phyloP scores from a whole-genome alignment of 1,284 basidiomycete species.

The Ceratobasidium sp. region DNA sequence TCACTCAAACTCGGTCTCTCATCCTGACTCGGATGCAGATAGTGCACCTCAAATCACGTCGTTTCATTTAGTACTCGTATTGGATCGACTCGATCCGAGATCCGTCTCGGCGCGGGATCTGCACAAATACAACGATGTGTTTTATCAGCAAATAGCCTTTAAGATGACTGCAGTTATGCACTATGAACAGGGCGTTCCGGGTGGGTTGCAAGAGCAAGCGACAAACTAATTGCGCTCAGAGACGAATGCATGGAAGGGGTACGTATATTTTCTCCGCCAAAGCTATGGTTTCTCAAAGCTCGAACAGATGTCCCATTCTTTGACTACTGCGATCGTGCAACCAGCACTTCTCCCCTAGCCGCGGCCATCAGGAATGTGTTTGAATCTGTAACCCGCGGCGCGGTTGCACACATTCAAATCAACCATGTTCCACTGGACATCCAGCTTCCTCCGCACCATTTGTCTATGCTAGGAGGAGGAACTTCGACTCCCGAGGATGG shows the following conservation, averaged over 20 bases:
- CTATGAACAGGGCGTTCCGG: slow-evolving; percentile 85
- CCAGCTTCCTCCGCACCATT: slow-evolving; percentile 80
- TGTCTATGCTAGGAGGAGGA: slow-evolving; percentile 62
- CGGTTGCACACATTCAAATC: slow-evolving; percentile 77
- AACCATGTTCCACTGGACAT: slow-evolving; percentile 79
- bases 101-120: slow-evolving; percentile 78
- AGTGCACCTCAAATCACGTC: slow-evolving; percentile 52
- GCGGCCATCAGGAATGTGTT: slow-evolving; percentile 76
- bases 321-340: slow-evolving; percentile 63
- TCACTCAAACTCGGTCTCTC: slow-evolving; percentile 16
- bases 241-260: slow-evolving; percentile 74
- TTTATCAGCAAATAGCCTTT: slow-evolving; percentile 88
- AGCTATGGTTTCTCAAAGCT: not conserved
- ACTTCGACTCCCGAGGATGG: slow-evolving; percentile 60
- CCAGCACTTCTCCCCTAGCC: slow-evolving; percentile 74
- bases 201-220: slow-evolving; percentile 82
- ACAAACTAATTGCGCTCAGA: slow-evolving; percentile 68
- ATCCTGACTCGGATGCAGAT: slow-evolving; percentile 21
- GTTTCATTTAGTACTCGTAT: slow-evolving; percentile 89
- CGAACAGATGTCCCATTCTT: slow-evolving; percentile 62
- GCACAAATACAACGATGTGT: slow-evolving; percentile 77
- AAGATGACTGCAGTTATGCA: slow-evolving; percentile 87
- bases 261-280: slow-evolving; percentile 39
- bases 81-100: slow-evolving; percentile 89
- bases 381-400: slow-evolving; percentile 72